Evolutionary conservation across 2,329 filamentous ascomycete species (phyloP), one percentile per base, ranked within the genome.

Genomic region (Penicillium sp.): DNA sequence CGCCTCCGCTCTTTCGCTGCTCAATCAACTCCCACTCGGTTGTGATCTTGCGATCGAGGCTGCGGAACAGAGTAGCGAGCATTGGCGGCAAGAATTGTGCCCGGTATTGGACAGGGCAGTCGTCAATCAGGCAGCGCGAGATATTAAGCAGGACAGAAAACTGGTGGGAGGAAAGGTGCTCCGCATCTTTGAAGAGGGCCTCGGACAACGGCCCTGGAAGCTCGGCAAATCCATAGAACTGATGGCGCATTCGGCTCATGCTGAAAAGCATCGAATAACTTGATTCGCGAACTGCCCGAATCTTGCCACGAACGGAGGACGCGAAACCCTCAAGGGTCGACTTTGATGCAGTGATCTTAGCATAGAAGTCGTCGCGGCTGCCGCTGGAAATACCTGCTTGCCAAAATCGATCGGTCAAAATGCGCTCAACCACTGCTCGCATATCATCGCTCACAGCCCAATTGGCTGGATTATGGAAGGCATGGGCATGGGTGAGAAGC

Each of bases 401-500:
- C 95, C 95, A 99, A 76, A 99, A 99, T 26, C 95, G 86, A 77
- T 99, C 95, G 15, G 93, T 96, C 24, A 99, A 81, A 22, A 98
- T 92, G 24, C 91, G 87, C 47, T 88, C 86, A 42, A 98, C 91
- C 56, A 96, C 87, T 5, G 85, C 81, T 61, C 89, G 89, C 83
- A 96, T 89, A 45, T 96, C 92, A 12, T 82, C 76, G 1, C 93
- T 89, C 17, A 97, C 86, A 10, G 85, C 83, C 94, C 95, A 99
- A 72, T 93, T 96, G 22, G 86, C 83, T 1, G 91, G 87, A 70
- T 97, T 93, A 73, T 97, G 93, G 65, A 96, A 93, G 1, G 92
- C 91, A 79, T 98, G 94, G 0, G 94, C 93, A 75, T 96, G 90
- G 72, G 91, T 92, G 28, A 97, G 82, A 65, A 97, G 91, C 66